Percentiles rank a stretch among this genome's conserved stretches.
Evolutionary conservation across 305 asterid genomes (phyloP).

Genomic region (Striga hermonthica): DNA sequence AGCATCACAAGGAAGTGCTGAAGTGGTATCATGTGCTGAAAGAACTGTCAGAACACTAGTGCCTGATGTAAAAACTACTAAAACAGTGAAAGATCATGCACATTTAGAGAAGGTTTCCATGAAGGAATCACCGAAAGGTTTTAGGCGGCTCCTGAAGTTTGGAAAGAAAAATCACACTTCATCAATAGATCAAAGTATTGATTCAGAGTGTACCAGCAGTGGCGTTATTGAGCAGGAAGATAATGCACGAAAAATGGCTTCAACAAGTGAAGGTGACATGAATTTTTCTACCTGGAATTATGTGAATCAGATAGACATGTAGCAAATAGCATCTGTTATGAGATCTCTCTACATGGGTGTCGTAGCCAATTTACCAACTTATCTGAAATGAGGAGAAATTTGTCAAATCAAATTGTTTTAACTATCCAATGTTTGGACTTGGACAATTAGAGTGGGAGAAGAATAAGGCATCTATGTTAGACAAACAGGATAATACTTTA

Average conservation of each 20-base stretch:
- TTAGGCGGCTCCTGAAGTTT: conserved; percentile 75
- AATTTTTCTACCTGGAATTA: conserved; percentile 28
- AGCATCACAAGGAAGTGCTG: conserved; percentile 44
- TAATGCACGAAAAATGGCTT: conserved; percentile 39
- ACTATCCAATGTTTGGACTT: conserved; percentile 13
- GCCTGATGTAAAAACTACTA: conserved; percentile 41
- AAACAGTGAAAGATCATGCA: conserved; percentile 45
- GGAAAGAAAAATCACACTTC: conserved; percentile 71
- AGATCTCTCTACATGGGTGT: conserved; percentile 16
- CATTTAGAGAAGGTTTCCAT: conserved; percentile 46
- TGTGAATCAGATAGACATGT: conserved; percentile 7
- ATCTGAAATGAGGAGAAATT: conserved; percentile 2
- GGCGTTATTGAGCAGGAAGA: conserved; percentile 46
- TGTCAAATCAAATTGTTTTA: not conserved
- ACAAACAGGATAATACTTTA: not conserved
- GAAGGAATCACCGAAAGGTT: conserved; percentile 80
- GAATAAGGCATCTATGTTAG: not conserved
- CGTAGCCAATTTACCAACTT: conserved; percentile 12
- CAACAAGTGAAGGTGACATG: conserved; percentile 68
- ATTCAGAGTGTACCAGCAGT: conserved; percentile 51
- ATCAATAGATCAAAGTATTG: conserved; percentile 59
- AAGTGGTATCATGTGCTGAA: conserved; percentile 40
- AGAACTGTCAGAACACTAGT: conserved; percentile 51
- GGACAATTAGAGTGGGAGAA: conserved; percentile 6
- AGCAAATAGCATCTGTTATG: not conserved